Percentiles rank a stretch among this genome's conserved stretches.
These are phyloP conservation scores for Penicillium mononematosum DNA, from an alignment of 495 filamentous ascomycete genomes.

Conservation along the genomic window DNA sequence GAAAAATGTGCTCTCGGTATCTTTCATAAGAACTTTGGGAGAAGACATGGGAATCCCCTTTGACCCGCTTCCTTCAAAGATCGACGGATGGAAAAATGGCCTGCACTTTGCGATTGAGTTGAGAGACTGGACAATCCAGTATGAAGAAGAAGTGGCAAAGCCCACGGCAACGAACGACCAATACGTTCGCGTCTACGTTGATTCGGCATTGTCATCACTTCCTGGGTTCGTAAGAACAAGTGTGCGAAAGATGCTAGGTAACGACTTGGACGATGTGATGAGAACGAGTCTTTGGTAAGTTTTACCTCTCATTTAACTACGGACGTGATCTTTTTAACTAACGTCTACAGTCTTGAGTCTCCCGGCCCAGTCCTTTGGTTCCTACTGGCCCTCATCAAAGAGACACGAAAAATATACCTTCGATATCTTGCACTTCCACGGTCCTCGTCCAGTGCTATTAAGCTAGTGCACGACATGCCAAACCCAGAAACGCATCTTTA, in stretches of 20 bases:
- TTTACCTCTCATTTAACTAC: background rate
- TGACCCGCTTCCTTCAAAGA: conserved; percentile 18
- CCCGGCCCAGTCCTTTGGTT: conserved; percentile 31
- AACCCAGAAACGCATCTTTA: conserved; percentile 19
- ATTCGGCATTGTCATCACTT: conserved; percentile 22
- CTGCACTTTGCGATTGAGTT: conserved; percentile 54
- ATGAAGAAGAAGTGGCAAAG: conserved; percentile 40
- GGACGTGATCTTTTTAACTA: conserved; percentile 1
- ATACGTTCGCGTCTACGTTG: conserved; percentile 32
- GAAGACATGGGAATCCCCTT: conserved; percentile 45
- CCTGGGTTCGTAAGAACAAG: conserved; percentile 16
- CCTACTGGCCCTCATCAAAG: conserved; percentile 31
- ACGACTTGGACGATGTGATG: conserved; percentile 29
- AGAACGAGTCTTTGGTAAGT: conserved; percentile 26
- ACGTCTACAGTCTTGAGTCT: conserved; percentile 13
- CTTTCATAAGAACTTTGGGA: conserved; percentile 39
- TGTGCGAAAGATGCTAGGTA: conserved; percentile 28
- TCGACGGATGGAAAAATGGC: conserved; percentile 50
- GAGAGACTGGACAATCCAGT: conserved; percentile 45
- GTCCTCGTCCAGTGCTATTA: conserved; percentile 27
- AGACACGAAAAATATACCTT: conserved; percentile 43
- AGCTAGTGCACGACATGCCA: conserved; percentile 16
- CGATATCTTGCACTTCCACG: conserved; percentile 52
- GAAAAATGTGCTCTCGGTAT: conserved; percentile 44
- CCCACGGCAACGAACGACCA: conserved; percentile 30